A percentile compares a stretch with the other conserved stretches of the same genome.
Conservation (phyloP, 208 protist species). For the Acanthamoeba culbertsoni region DNA sequence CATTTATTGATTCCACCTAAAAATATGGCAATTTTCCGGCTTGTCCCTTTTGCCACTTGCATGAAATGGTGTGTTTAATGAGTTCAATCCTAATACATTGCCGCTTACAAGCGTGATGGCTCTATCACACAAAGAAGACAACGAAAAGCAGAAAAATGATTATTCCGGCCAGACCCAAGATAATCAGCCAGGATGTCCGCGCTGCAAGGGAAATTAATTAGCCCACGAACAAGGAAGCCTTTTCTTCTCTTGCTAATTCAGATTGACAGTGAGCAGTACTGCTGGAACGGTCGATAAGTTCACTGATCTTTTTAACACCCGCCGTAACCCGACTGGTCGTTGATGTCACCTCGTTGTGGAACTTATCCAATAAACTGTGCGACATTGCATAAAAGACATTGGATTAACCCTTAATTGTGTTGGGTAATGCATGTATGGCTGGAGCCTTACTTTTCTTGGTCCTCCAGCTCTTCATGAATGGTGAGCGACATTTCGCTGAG, state of each 20-base stretch:
- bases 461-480: slow-evolving; percentile 8
- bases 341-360: neutral
- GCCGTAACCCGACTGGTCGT: neutral
- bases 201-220: neutral
- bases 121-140: slow-evolving; percentile 2
- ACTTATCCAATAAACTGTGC: neutral
- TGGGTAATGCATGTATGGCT: neutral
- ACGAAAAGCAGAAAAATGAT: neutral
- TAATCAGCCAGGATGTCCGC: slow-evolving; percentile 37
- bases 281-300: slow-evolving; percentile 39
- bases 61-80: too few relatives aligned
- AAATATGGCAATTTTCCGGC: too few relatives aligned
- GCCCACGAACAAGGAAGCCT: neutral
- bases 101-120: too few relatives aligned
- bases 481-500: neutral
- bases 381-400: neutral
- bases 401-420: neutral
- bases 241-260: neutral
- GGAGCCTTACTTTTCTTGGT: neutral
- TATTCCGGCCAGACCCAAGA: neutral
- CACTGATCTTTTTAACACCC: slow-evolving; percentile 39
- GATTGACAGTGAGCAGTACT: neutral
- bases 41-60: too few relatives aligned
- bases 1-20: too few relatives aligned
- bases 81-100: too few relatives aligned